Conservation (phyloP, 345 rosid species). For the Murraya koenigii region DNA sequence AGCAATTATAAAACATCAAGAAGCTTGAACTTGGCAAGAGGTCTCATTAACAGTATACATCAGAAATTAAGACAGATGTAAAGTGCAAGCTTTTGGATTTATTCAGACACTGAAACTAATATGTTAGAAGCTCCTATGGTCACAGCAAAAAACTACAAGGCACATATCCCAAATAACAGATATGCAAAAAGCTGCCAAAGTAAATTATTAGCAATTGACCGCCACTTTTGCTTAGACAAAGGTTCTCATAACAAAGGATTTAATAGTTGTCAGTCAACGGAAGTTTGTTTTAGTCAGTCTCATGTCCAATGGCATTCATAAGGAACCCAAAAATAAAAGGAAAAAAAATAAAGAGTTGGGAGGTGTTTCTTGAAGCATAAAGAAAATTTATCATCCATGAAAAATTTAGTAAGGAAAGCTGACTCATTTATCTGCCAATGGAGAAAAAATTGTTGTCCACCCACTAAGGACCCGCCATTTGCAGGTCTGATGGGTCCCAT, state of each 20-base stretch:
- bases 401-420: not conserved
- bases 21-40: not conserved
- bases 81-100: not conserved
- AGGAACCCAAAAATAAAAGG: not conserved
- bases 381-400: not conserved
- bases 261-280: not conserved
- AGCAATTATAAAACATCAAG: not conserved
- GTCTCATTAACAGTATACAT: not conserved
- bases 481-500: no score
- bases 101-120: not conserved
- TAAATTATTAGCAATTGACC: not conserved
- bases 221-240: not conserved
- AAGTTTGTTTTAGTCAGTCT: not conserved
- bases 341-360: not conserved
- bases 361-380: not conserved
- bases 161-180: not conserved
- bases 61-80: not conserved
- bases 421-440: not conserved
- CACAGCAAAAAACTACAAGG: not conserved
- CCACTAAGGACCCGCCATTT: no score
- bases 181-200: not conserved
- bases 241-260: not conserved
- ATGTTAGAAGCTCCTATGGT: not conserved
- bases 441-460: no score
- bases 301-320: not conserved